Evolutionary conservation across 129 eudicot species (phyloP).

Genomic region (Tanacetum coccineum): DNA sequence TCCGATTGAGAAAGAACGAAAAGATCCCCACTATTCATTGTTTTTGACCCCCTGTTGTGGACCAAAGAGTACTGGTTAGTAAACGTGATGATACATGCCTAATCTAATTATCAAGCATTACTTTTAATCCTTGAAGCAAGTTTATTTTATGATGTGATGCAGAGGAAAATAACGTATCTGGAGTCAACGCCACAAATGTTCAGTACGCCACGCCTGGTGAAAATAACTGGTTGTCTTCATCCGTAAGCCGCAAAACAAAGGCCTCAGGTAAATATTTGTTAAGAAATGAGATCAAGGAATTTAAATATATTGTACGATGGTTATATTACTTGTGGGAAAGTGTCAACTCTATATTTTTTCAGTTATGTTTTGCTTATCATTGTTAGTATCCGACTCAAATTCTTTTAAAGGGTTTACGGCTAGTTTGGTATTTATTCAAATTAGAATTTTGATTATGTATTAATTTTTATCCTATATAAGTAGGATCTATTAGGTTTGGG

Average conservation of each 20-base stretch:
- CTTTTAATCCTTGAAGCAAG: not conserved
- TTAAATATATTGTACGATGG: not conserved
- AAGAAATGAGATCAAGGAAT: not conserved
- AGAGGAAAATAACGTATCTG: slow-evolving; percentile 25
- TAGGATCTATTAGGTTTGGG: too few species aligned
- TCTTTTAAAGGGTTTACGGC: too few species aligned
- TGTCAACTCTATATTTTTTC: not conserved
- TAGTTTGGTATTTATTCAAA: too few species aligned
- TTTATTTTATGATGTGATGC: slow-evolving; percentile 26
- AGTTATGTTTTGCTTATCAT: not conserved
- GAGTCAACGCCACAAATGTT: slow-evolving; percentile 3
- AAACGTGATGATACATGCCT: not conserved
- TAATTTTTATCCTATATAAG: too few species aligned
- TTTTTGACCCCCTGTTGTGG: slow-evolving; percentile 33
- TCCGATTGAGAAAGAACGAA: slow-evolving; percentile 23
- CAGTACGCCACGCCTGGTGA: slow-evolving; percentile 29
- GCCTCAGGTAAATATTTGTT: slow-evolving; percentile 37
- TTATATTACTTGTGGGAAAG: not conserved
- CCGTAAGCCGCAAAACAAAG: slow-evolving; percentile 24
- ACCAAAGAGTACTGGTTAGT: slow-evolving; percentile 35
- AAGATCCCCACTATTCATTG: slow-evolving; percentile 26
- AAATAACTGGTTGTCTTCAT: slow-evolving; percentile 28
- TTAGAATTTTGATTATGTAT: too few species aligned
- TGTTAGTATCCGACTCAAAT: too few species aligned
- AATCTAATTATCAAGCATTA: slow-evolving; percentile 1